These are phyloP conservation scores for Fusarium udum DNA, from an alignment of 2,329 filamentous ascomycete genomes.

Conservation along the genomic window DNA sequence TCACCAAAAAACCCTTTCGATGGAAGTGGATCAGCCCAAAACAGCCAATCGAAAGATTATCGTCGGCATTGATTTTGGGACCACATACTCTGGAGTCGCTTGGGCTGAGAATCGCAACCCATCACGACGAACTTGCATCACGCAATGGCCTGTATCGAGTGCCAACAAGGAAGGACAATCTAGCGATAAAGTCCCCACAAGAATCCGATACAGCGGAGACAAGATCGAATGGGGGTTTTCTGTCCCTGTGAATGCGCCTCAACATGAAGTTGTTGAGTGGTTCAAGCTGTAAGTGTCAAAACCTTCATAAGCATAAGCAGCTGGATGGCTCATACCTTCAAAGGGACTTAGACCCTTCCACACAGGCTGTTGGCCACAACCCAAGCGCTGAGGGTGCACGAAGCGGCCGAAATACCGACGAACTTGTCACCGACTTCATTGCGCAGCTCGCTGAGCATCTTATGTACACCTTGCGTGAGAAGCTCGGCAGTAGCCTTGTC, in stretches of 20 bases:
- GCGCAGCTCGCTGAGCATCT: slow-evolving; percentile 56
- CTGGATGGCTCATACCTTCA: slow-evolving; percentile 9
- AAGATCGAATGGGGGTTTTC: slow-evolving; percentile 58
- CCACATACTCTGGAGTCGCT: slow-evolving; percentile 62
- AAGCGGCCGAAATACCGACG: slow-evolving; percentile 49
- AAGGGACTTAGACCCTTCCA: slow-evolving; percentile 51
- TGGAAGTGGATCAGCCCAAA: slow-evolving; percentile 51
- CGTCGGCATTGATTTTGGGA: slow-evolving; percentile 63
- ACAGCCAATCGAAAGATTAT: slow-evolving; percentile 54
- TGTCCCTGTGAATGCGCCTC: slow-evolving; percentile 52
- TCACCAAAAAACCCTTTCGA: slow-evolving; percentile 10
- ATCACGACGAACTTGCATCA: slow-evolving; percentile 50
- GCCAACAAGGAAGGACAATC: slow-evolving; percentile 48
- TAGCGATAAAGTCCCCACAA: slow-evolving; percentile 59
- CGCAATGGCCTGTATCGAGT: slow-evolving; percentile 54
- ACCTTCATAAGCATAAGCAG: background rate
- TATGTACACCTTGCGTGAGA: slow-evolving; percentile 52
- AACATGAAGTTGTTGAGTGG: slow-evolving; percentile 54
- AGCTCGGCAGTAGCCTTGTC: slow-evolving; percentile 55
- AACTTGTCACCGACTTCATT: slow-evolving; percentile 59
- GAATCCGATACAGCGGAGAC: slow-evolving; percentile 51
- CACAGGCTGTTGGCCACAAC: slow-evolving; percentile 46
- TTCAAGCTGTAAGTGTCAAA: slow-evolving; percentile 56
- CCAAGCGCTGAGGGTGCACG: slow-evolving; percentile 41
- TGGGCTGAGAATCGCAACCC: slow-evolving; percentile 56